Conservation (phyloP, 805 yeast species). For the Ogataea thermomethanolica region DNA sequence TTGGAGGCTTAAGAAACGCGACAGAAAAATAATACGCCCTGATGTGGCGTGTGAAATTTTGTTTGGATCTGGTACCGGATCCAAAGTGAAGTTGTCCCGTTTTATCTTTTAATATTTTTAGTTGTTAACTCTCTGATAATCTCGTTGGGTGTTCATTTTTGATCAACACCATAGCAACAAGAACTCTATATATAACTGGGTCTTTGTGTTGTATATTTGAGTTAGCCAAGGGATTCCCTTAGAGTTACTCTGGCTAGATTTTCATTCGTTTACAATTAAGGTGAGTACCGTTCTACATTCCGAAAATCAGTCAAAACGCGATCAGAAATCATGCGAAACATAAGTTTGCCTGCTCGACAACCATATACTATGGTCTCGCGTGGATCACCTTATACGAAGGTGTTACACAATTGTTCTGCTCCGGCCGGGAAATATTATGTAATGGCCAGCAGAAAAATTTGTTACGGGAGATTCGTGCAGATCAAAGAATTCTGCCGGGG, state of each 20-base stretch:
- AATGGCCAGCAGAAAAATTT: conserved; percentile 11
- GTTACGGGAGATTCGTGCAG: conserved; percentile 9
- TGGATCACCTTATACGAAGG: too few species aligned
- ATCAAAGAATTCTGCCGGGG: conserved; percentile 2
- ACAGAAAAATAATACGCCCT: conserved; percentile 1
- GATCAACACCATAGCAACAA: conserved; percentile 2
- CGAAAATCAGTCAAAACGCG: neutral
- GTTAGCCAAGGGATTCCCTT: conserved; percentile 3
- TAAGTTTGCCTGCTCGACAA: neutral
- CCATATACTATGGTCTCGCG: neutral
- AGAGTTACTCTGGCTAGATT: conserved; percentile 10
- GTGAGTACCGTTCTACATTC: conserved; percentile 3
- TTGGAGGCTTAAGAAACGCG: conserved; percentile 2
- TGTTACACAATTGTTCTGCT: neutral
- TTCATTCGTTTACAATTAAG: conserved; percentile 8
- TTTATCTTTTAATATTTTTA: conserved; percentile 7
- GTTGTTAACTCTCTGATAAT: conserved; percentile 9
- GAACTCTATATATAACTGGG: conserved; percentile 6
- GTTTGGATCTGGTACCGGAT: conserved; percentile 8
- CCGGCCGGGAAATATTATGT: conserved; percentile 9
- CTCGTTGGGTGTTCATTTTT: conserved; percentile 6
- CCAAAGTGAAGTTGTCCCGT: conserved; percentile 3
- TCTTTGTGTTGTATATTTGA: conserved; percentile 5
- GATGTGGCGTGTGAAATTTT: conserved; percentile 9
- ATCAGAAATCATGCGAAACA: too few species aligned